These are phyloP conservation scores for Suhomyces bribrorum DNA, from an alignment of 1,139 yeast genomes.

Conservation along the genomic window DNA sequence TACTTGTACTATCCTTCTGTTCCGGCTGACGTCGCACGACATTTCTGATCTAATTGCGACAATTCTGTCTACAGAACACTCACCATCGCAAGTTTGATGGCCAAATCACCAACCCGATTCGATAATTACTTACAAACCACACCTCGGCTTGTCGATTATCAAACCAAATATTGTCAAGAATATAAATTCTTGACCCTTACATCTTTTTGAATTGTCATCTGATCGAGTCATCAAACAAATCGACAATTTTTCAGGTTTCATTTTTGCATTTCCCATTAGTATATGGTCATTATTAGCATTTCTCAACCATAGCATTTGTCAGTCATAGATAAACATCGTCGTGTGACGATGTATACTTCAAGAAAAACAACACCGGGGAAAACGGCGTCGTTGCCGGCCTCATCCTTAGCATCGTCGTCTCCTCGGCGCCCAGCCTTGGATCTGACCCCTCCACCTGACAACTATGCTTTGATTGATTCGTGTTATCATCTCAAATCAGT, in stretches of 20 bases:
- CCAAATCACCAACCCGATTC: neutral
- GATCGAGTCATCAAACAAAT: too few relatives aligned
- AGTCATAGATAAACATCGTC: neutral
- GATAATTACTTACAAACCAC: too few relatives aligned
- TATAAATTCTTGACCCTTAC: too few relatives aligned
- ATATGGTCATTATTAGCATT: neutral
- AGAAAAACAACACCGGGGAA: constrained; percentile 4
- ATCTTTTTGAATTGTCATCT: too few relatives aligned
- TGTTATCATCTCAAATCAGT: constrained; percentile 60
- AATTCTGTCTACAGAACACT: constrained; percentile 2
- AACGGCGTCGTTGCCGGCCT: neutral
- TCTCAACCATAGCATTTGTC: too few relatives aligned
- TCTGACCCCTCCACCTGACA: constrained; percentile 27
- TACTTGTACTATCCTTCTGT: too few relatives aligned
- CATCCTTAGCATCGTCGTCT: constrained; percentile 2
- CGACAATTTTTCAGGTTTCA: neutral
- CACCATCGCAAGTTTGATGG: constrained; percentile 3
- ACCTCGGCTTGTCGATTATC: too few relatives aligned
- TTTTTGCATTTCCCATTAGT: neutral
- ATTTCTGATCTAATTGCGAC: neutral
- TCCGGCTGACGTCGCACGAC: constrained; percentile 4
- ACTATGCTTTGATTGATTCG: constrained; percentile 38
- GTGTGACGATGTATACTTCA: constrained; percentile 8
- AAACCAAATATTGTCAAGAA: too few relatives aligned
- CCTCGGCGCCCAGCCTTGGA: constrained; percentile 12